Evolutionary conservation across 176 grass and related monocot species (phyloP).

Genomic region (Tuctoria greenei): DNA sequence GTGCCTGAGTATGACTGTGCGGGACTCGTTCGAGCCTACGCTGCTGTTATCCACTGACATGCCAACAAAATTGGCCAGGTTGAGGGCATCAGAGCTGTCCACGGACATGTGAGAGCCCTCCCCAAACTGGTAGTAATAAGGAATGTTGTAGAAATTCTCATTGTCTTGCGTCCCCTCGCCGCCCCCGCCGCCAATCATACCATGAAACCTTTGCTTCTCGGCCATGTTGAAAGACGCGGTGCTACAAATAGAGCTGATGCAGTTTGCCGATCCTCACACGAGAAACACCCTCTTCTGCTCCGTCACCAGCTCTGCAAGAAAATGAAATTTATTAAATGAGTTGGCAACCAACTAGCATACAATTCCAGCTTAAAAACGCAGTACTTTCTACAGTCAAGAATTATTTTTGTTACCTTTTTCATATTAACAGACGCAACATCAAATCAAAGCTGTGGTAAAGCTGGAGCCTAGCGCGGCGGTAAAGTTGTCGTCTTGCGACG

Average conservation of each 20-base stretch:
- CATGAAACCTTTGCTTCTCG: constrained; percentile 50
- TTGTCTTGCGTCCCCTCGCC: constrained; percentile 55
- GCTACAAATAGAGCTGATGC: constrained; percentile 13
- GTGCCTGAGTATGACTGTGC: constrained; percentile 78
- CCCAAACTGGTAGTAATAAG: constrained; percentile 73
- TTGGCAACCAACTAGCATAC: not conserved
- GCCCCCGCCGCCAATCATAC: constrained; percentile 46
- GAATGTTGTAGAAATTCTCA: constrained; percentile 62
- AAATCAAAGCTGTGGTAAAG: no score
- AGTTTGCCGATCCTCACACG: constrained; percentile 28
- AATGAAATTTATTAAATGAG: constrained; percentile 10
- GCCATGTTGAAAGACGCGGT: constrained; percentile 45
- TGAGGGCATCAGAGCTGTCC: constrained; percentile 65
- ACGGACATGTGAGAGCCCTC: constrained; percentile 93
- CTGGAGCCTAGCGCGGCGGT: no score
- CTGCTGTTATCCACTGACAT: constrained; percentile 91
- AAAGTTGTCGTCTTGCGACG: no score
- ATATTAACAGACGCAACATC: not conserved
- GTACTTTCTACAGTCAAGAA: not conserved
- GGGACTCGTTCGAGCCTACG: constrained; percentile 81
- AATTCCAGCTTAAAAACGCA: not conserved
- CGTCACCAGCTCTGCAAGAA: constrained; percentile 28
- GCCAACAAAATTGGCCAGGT: constrained; percentile 66
- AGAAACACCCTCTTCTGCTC: constrained; percentile 24
- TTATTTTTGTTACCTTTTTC: not conserved